phyloP scores from a whole-genome alignment of 225 moss, liverwort and hornwort species.

The Physcomitrellopsis africana region DNA sequence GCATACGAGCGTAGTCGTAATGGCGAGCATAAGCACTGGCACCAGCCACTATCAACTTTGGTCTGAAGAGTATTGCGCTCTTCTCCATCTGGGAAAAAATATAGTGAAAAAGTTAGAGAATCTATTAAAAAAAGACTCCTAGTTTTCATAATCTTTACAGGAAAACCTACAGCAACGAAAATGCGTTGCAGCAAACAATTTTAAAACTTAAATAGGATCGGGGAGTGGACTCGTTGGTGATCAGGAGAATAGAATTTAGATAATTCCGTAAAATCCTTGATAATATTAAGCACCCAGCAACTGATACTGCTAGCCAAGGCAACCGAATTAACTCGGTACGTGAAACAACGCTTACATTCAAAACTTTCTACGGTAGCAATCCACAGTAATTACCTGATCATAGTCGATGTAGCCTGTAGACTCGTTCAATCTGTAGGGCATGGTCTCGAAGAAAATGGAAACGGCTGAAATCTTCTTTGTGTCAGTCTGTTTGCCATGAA shows the following conservation, averaged over 20 bases:
- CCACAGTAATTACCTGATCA: slow-evolving; percentile 39
- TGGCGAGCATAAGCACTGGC: slow-evolving; percentile 74
- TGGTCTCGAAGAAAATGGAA: slow-evolving; percentile 82
- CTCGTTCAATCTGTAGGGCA: slow-evolving; percentile 83
- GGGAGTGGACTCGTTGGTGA: not conserved
- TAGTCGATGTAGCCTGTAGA: slow-evolving; percentile 76
- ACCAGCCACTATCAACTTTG: slow-evolving; percentile 72
- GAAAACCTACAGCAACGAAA: not conserved
- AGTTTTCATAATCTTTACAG: not conserved
- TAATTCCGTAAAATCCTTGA: not conserved
- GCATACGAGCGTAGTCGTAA: slow-evolving; percentile 71
- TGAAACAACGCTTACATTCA: too few species aligned
- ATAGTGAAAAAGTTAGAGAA: too few species aligned
- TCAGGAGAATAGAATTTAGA: not conserved
- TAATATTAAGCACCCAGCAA: not conserved
- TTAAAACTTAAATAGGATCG: not conserved
- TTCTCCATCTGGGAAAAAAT: slow-evolving; percentile 51
- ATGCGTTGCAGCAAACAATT: not conserved
- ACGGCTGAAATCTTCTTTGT: slow-evolving; percentile 90
- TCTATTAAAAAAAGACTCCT: too few species aligned
- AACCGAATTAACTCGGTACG: too few species aligned
- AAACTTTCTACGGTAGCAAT: too few species aligned
- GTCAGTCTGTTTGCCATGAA: slow-evolving; percentile 55
- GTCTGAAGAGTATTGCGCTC: slow-evolving; percentile 60
- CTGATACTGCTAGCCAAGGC: not conserved